A percentile compares a stretch with the other conserved stretches of the same genome.
phyloP scores from a whole-genome alignment of 345 rosid genomes.

The Eucalyptus globulus region DNA sequence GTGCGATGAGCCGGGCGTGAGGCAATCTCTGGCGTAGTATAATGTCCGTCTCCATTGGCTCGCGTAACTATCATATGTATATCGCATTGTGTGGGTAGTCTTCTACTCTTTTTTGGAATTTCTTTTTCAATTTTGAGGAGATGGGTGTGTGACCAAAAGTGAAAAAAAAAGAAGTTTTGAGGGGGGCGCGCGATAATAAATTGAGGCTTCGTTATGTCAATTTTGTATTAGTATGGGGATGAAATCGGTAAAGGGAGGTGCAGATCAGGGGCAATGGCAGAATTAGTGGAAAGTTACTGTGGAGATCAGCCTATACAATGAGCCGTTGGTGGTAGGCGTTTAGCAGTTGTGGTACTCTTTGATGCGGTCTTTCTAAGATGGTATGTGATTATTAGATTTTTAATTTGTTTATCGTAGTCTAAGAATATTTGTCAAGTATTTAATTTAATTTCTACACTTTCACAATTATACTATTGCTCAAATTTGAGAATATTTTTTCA shows the following conservation, averaged over 20 bases:
- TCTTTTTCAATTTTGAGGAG: not conserved
- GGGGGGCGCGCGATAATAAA: not conserved
- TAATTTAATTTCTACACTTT: not conserved
- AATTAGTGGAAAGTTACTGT: not conserved
- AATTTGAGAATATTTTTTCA: not conserved
- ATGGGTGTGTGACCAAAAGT: not conserved
- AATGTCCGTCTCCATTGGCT: not conserved
- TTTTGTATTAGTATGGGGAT: not conserved
- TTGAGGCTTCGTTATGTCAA: not conserved
- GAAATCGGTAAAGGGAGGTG: not conserved
- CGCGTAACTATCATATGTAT: not conserved
- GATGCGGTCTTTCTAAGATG: not conserved
- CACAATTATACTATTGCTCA: not conserved
- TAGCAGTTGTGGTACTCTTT: not conserved
- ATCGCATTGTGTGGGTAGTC: not conserved
- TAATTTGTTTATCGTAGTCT: fast-evolving
- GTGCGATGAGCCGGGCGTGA: not conserved
- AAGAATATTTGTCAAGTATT: not conserved
- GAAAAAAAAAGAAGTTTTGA: not conserved
- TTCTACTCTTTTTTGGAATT: not conserved
- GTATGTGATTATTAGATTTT: fast-evolving
- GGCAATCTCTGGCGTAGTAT: not conserved
- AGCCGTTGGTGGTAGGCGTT: not conserved
- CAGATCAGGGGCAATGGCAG: not conserved
- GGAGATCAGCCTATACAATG: not conserved